Evolutionary conservation across 352 stramenopile genomes (phyloP).

Genomic region (Phytopythium kandeliae): DNA sequence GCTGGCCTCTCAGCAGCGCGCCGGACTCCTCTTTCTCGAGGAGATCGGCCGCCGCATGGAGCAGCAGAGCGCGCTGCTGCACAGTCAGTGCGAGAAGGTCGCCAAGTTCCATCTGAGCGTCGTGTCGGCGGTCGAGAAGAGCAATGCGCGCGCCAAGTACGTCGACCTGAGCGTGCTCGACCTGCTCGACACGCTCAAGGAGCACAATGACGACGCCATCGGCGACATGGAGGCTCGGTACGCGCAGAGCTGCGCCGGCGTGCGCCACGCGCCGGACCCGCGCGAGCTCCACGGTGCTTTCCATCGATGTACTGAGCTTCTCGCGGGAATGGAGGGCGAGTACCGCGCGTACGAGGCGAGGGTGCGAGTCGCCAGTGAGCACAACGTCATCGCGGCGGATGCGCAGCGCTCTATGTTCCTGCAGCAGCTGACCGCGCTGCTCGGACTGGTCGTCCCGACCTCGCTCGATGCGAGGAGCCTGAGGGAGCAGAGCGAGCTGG

Average conservation of each 20-base stretch:
- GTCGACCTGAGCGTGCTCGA: slow-evolving; percentile 68
- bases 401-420: slow-evolving; percentile 45
- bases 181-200: slow-evolving; percentile 68
- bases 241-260: slow-evolving; percentile 27
- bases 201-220: slow-evolving; percentile 52
- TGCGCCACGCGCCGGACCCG: slow-evolving; percentile 75
- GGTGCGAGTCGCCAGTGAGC: slow-evolving; percentile 29
- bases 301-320: slow-evolving; percentile 31
- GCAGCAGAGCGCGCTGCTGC: slow-evolving; percentile 44
- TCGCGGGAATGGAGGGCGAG: slow-evolving; percentile 63
- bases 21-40: slow-evolving; percentile 54
- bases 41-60: slow-evolving; percentile 47
- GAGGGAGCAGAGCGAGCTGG: slow-evolving; percentile 24
- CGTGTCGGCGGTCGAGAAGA: slow-evolving; percentile 49
- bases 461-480: slow-evolving; percentile 1
- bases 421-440: slow-evolving; percentile 33
- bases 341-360: slow-evolving; percentile 73
- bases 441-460: slow-evolving; percentile 27
- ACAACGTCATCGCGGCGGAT: slow-evolving; percentile 46
- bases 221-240: slow-evolving; percentile 47
- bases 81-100: slow-evolving; percentile 52
- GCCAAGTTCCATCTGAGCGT: slow-evolving; percentile 61
- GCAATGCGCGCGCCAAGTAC: slow-evolving; percentile 44
- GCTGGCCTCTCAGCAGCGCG: slow-evolving; percentile 33
- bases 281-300: slow-evolving; percentile 56